Evolutionary conservation across 192 early-diverging fungal genomes (phyloP).

Genomic region (Gaertneriomyces sp.): DNA sequence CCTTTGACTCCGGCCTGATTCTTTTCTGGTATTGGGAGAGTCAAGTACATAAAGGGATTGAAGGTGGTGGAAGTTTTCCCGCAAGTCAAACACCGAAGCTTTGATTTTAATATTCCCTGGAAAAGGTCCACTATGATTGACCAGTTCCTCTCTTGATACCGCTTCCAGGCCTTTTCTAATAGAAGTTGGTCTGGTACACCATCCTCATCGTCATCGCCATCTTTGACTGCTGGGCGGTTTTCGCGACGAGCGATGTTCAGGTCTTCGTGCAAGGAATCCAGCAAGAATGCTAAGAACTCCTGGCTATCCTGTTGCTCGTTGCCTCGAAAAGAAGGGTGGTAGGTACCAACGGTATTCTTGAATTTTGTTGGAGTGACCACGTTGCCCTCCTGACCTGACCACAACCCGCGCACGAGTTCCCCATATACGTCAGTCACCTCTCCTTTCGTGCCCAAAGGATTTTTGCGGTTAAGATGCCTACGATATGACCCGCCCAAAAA

Average conservation of each 20-base stretch:
- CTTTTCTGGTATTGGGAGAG: constrained; percentile 76
- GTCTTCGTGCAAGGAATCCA: constrained; percentile 91
- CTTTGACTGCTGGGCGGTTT: constrained; percentile 39
- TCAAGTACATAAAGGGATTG: constrained; percentile 86
- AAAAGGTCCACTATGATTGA: constrained; percentile 87
- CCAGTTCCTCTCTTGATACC: constrained; percentile 69
- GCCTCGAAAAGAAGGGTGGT: constrained; percentile 78
- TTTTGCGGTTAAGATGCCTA: constrained; percentile 58
- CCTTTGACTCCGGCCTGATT: constrained; percentile 31
- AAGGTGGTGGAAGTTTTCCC: constrained; percentile 79
- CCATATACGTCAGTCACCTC: constrained; percentile 73
- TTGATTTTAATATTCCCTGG: constrained; percentile 75
- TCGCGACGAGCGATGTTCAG: constrained; percentile 63
- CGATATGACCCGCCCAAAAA: constrained; percentile 51
- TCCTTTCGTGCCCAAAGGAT: constrained; percentile 71
- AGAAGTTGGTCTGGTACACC: constrained; percentile 53
- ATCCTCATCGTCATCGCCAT: constrained; percentile 63
- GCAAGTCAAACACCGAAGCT: constrained; percentile 69
- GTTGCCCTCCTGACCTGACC: constrained; percentile 71
- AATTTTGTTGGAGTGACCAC: constrained; percentile 73
- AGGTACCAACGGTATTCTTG: constrained; percentile 64
- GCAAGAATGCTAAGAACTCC: constrained; percentile 86
- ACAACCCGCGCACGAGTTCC: constrained; percentile 75
- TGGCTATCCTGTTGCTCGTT: constrained; percentile 96
- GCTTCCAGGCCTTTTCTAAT: constrained; percentile 60